Base-by-base conservation (phyloP, 73 alveolate species). In the Paramecium octaurelia region DNA sequence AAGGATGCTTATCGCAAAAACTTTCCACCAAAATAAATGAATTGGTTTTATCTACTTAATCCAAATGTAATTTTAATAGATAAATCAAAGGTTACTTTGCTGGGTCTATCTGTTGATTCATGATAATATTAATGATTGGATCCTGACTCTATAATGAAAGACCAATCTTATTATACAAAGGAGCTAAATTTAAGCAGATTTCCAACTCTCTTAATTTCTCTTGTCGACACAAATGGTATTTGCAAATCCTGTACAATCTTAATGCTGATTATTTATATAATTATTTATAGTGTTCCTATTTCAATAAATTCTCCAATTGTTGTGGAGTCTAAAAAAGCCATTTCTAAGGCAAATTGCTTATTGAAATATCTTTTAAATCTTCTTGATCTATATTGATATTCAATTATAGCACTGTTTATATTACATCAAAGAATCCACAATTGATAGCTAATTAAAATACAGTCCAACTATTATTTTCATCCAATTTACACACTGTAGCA, bases 1-100 rank as follows among this genome's bases (percentile, higher is more conserved):
- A 23, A n/a, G 91, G 91, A 80, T 80, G 91, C 14, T 80, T 80
- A 42, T 80, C 91, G 14, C 91, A 80, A 80, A 80, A 80, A 8
- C 91, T 80, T 46, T 80, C 91, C 0, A 80, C 57, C 29, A 80
- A 23, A 2, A 44, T 34, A 6, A 80, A 44, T 80, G 76, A 40
- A 44, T 80, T 42, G 9, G 46, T 50, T 48, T 80, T 80, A 80
- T 80, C 91, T 0, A 31, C 42, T 43, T 48, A 42, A 44, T 80
- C 91, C 31, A 80, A 48, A 27, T 43, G 73, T 4, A 80, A 42
- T 46, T 48, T 80, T n/a, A 80, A 31, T 8, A 80, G 27, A 80
- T 31, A 80, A 9, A 80, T 31, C 12, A 80, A 80, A 8, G 91
- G 91, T n/a, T 80, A 8, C 36, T 44, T 24, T 24, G 3, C 27